Evolutionary conservation across 192 early-diverging fungal species (phyloP).

Genomic region (Backusella mclennaniae): DNA sequence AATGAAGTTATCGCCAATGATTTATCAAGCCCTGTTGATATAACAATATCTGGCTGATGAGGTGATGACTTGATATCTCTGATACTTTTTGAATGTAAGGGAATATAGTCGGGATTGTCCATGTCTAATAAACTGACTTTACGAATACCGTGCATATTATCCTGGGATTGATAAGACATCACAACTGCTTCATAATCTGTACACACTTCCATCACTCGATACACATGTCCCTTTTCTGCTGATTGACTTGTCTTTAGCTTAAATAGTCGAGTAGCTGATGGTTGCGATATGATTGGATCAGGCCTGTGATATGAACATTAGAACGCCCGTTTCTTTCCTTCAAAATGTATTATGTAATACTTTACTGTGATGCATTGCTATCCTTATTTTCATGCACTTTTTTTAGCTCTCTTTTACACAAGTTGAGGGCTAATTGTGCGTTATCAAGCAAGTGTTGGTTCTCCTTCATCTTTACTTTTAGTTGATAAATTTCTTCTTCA

Average conservation of each 20-base stretch:
- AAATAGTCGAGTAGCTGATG: not conserved
- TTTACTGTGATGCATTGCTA: not conserved
- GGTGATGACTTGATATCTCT: constrained; percentile 17
- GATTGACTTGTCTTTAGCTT: not conserved
- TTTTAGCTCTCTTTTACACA: constrained; percentile 15
- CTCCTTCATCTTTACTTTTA: not conserved
- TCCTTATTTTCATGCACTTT: not conserved
- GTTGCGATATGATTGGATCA: not conserved
- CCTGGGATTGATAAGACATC: not conserved
- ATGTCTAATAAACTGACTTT: constrained; percentile 15
- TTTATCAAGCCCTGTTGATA: constrained; percentile 22
- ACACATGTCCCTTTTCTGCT: not conserved
- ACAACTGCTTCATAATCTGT: not conserved
- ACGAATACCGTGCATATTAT: constrained; percentile 13
- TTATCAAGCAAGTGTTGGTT: not conserved
- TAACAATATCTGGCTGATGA: not conserved
- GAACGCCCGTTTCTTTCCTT: not conserved
- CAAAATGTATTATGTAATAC: not conserved
- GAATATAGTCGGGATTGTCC: constrained; percentile 6
- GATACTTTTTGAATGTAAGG: constrained; percentile 14
- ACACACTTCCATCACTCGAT: constrained; percentile 6
- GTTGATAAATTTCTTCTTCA: not conserved
- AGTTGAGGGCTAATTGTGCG: not conserved
- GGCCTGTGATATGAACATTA: not conserved
- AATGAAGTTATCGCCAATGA: constrained; percentile 21